These are phyloP conservation scores for Alternaria postmessia DNA, from an alignment of 2,329 filamentous ascomycete genomes.

Conservation along the genomic window DNA sequence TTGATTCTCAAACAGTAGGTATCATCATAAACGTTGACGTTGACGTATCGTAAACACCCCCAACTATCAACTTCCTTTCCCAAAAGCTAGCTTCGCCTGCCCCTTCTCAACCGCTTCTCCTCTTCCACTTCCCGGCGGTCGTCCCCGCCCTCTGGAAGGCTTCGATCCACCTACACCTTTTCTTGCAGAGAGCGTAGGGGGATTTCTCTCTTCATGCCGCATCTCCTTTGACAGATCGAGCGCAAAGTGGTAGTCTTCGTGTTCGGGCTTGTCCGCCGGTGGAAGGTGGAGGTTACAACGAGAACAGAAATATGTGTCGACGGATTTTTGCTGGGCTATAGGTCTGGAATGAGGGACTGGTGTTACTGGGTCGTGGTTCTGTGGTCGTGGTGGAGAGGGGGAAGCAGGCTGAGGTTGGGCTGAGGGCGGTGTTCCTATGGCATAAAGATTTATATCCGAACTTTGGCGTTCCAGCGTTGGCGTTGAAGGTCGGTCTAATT, in stretches of 20 bases:
- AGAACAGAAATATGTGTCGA: slow-evolving; percentile 62
- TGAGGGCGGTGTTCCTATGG: slow-evolving; percentile 40
- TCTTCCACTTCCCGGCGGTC: slow-evolving; percentile 43
- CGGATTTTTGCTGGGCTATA: slow-evolving; percentile 29
- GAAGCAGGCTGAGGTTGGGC: slow-evolving; percentile 36
- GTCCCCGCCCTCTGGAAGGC: slow-evolving; percentile 44
- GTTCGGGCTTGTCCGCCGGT: slow-evolving; percentile 70
- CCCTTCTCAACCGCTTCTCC: slow-evolving; percentile 50
- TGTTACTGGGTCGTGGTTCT: slow-evolving; percentile 12
- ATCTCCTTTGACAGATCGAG: slow-evolving; percentile 77
- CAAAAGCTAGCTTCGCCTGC: slow-evolving; percentile 57
- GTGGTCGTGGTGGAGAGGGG: slow-evolving; percentile 10
- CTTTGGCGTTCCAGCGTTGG: slow-evolving; percentile 16
- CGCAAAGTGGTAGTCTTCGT: slow-evolving; percentile 94
- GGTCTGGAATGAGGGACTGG: slow-evolving; percentile 1
- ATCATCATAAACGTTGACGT: not conserved
- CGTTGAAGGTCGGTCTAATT: slow-evolving; percentile 22
- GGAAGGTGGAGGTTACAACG: slow-evolving; percentile 72
- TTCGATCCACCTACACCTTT: slow-evolving; percentile 26
- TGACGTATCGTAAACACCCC: not conserved
- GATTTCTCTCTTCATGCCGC: slow-evolving; percentile 39
- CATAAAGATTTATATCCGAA: slow-evolving; percentile 18
- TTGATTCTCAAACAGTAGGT: not conserved
- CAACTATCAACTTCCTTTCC: slow-evolving; percentile 21
- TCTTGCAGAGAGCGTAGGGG: slow-evolving; percentile 6